Base-by-base conservation (phyloP, 345 rosid genomes). In the Rhodomyrtus tomentosa region DNA sequence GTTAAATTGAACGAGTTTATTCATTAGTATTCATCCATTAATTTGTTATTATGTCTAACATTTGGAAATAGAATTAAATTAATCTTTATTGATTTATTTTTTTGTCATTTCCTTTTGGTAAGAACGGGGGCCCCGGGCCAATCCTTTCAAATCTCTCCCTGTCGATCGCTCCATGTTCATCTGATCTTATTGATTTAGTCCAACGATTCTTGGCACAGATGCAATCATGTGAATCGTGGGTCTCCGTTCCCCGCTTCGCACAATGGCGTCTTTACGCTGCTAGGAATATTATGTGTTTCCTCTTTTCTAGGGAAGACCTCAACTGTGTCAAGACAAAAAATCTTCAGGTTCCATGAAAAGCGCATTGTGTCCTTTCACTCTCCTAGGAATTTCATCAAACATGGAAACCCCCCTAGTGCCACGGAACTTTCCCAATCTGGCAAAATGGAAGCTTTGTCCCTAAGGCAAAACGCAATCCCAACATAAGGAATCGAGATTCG, bases 281-380 rank as follows among this genome's bases (percentile, higher is more conserved):
- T 3, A 27, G 81, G 91, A 88, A 87, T 88, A 87, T 62, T 59
- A 27, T 59, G 5, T 74, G 73, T 86, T 80, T 84, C 72, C 45
- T 83, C 81, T 85, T 80, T 81, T 21, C 16, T 25, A 1, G 68
- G 72, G 74, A 84, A 81, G 38, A 20, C 84, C 55, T 15, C 27
- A 21, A 36, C 53, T 45, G 29, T 55, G 62, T 25, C 59, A 24
- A 24, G 59, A 10, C 62, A n/a, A 56, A 56, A n/a, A 12, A 56
- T n/a, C 32, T 56, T 56, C 36, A 55, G 14, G 27, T 56, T 56
- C 36, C 40, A 29, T 21, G 40, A 62, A 16, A 16, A 18, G 24
- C 76, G 18, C 42, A 7, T 18, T 24, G 24, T 7, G 76, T 48
- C 42, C 62, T 52, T 38, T 18, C 45, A 14, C 83, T 32, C 83